Evolutionary conservation across 2,329 filamentous ascomycete species (phyloP).

Genomic region (Cladosporium halotolerans): DNA sequence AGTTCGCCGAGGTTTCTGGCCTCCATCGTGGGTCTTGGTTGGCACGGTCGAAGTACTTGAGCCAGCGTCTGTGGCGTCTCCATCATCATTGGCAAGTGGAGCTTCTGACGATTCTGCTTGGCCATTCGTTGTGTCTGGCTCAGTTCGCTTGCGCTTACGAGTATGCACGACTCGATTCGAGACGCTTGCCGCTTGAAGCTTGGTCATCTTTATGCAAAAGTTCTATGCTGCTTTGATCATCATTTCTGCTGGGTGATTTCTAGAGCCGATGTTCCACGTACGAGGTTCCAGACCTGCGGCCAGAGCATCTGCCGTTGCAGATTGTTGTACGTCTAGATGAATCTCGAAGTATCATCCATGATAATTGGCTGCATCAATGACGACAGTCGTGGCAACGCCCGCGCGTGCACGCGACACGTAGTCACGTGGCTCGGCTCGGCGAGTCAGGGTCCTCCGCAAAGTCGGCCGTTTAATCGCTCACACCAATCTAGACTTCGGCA

Average conservation of each 20-base stretch:
- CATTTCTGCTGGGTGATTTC: too few relatives aligned
- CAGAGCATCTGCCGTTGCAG: background rate
- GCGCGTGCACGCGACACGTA: background rate
- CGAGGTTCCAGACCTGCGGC: background rate
- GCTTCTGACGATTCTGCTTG: background rate
- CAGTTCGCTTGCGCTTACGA: constrained; percentile 38
- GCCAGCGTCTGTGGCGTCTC: constrained; percentile 12
- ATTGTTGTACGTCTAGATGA: too few relatives aligned
- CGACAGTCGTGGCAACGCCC: background rate
- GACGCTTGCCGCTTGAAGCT: constrained; percentile 43
- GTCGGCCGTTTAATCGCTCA: background rate
- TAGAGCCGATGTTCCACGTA: background rate
- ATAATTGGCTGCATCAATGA: background rate
- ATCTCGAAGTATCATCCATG: too few relatives aligned
- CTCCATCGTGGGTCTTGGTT: constrained; percentile 53
- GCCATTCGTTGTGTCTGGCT: constrained; percentile 12
- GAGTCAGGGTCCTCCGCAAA: background rate
- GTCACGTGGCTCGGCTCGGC: background rate
- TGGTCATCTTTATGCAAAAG: constrained; percentile 32
- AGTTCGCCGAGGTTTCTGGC: constrained; percentile 44
- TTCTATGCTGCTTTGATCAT: too few relatives aligned
- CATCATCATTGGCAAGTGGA: constrained; percentile 4
- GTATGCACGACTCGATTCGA: constrained; percentile 40
- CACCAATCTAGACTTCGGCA: background rate
- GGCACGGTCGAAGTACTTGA: constrained; percentile 35